Evolutionary conservation across 2,329 filamentous ascomycete genomes (phyloP).

Genomic region (Nemania diffusa): DNA sequence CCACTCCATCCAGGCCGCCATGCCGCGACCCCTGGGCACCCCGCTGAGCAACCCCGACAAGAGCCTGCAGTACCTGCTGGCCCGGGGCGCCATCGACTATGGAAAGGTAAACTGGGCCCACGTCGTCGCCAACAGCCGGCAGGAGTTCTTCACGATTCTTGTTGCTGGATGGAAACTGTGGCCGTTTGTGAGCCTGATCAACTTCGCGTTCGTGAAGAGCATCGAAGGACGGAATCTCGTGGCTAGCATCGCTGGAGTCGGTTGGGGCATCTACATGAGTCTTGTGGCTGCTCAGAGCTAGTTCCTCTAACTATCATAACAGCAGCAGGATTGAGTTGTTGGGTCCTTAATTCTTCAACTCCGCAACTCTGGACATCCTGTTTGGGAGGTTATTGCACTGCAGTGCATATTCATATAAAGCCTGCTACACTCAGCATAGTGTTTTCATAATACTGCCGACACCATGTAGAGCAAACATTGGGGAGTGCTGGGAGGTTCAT

Average conservation of each 20-base stretch:
- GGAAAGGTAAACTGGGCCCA: slow-evolving; percentile 56
- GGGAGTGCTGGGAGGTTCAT: too few species aligned
- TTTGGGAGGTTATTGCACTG: too few species aligned
- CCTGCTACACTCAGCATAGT: not conserved
- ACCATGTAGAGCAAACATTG: not conserved
- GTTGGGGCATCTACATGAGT: slow-evolving; percentile 81
- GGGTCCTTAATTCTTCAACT: not conserved
- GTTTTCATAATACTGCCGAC: not conserved
- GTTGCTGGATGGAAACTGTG: slow-evolving; percentile 77
- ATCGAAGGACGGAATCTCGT: slow-evolving; percentile 76
- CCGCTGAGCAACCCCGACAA: slow-evolving; percentile 51
- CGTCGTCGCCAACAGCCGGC: slow-evolving; percentile 57
- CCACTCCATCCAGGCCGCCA: slow-evolving; percentile 64
- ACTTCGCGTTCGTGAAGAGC: slow-evolving; percentile 76
- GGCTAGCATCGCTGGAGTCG: slow-evolving; percentile 76
- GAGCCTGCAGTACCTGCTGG: slow-evolving; percentile 46
- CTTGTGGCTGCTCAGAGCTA: slow-evolving; percentile 60
- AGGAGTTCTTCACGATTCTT: slow-evolving; percentile 73
- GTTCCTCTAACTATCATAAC: not conserved
- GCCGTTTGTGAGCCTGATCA: slow-evolving; percentile 75
- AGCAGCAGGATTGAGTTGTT: not conserved
- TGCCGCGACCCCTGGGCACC: slow-evolving; percentile 50
- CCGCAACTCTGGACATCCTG: not conserved
- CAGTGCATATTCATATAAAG: too few species aligned
- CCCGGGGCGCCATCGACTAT: slow-evolving; percentile 56